These are phyloP conservation scores for Jatropha curcas DNA, from an alignment of 345 rosid genomes.

Conservation along the genomic window DNA sequence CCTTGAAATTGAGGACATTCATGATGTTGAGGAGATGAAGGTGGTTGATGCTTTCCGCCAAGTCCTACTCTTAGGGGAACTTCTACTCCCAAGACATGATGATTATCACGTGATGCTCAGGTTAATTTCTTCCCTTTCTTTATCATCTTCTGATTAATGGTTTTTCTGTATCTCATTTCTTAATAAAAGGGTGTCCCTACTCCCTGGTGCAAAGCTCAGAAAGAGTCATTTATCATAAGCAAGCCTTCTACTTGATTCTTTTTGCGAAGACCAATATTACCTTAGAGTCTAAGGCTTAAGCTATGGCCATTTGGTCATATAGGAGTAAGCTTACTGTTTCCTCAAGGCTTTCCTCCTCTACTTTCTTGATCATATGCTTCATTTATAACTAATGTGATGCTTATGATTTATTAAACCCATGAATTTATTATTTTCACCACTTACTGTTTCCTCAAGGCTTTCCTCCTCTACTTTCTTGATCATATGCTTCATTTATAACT, in stretches of 20 bases:
- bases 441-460: too few relatives aligned
- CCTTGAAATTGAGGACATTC: slow-evolving; percentile 63
- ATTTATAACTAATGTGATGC: not conserved
- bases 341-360: too few relatives aligned
- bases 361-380: not conserved
- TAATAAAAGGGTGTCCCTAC: too few relatives aligned
- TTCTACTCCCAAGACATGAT: slow-evolving; percentile 75
- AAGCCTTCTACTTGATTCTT: too few relatives aligned
- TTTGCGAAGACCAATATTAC: too few relatives aligned
- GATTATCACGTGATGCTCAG: slow-evolving; percentile 94
- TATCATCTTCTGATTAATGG: not conserved
- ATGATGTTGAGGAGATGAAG: slow-evolving; percentile 70
- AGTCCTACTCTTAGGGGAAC: slow-evolving; percentile 67
- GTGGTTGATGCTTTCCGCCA: slow-evolving; percentile 84
- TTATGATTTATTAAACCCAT: slow-evolving; percentile 7
- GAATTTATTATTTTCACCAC: slow-evolving; percentile 5
- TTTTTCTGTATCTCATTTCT: not conserved
- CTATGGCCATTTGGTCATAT: too few relatives aligned
- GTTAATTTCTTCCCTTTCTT: slow-evolving; percentile 33
- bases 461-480: too few relatives aligned
- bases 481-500: not conserved
- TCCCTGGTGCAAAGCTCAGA: too few relatives aligned
- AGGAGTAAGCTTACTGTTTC: too few relatives aligned
- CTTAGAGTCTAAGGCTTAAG: too few relatives aligned
- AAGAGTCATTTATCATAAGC: too few relatives aligned